Percentiles rank a stretch among this genome's conserved stretches.
These are phyloP conservation scores for Podaxis sp. DNA, from an alignment of 768 basidiomycete genomes.

Conservation along the genomic window DNA sequence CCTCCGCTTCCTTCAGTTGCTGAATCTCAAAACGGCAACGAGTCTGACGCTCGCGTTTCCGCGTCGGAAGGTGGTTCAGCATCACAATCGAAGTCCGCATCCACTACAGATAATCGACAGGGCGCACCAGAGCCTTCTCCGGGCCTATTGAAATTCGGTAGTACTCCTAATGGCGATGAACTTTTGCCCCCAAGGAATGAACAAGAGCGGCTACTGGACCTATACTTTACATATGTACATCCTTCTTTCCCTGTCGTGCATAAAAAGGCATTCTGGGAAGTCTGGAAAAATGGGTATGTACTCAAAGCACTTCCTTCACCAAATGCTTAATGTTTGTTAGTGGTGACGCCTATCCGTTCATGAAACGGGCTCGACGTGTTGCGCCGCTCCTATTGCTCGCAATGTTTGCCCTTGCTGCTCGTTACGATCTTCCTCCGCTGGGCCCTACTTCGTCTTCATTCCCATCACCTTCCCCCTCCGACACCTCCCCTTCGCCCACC, in stretches of 20 bases:
- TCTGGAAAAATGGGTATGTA: constrained; percentile 38
- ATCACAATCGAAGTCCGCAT: neutral
- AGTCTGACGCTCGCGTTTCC: constrained; percentile 12
- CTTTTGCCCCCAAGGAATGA: constrained; percentile 1
- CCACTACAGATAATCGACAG: neutral
- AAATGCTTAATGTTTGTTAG: neutral
- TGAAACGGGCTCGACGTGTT: constrained; percentile 39
- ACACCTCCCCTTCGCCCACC: neutral
- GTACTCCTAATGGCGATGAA: neutral
- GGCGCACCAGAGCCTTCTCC: neutral
- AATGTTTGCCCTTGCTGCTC: constrained; percentile 83
- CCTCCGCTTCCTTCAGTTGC: constrained; percentile 47
- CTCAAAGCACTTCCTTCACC: neutral
- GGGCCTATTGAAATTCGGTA: neutral
- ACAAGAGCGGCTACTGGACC: constrained; percentile 61
- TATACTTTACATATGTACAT: constrained; percentile 84
- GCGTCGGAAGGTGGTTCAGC: neutral
- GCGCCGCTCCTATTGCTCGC: constrained; percentile 68
- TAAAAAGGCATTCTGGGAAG: constrained; percentile 63
- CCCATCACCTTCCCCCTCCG: neutral
- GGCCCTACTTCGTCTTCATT: neutral
- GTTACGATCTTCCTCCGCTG: constrained; percentile 42
- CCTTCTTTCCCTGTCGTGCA: constrained; percentile 73
- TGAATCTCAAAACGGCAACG: constrained; percentile 26
- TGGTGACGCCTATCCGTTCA: constrained; percentile 30